Percentiles rank a stretch among this genome's conserved stretches.
These are phyloP conservation scores for Aspergillus diversus DNA, from an alignment of 495 filamentous ascomycete genomes.

Conservation along the genomic window DNA sequence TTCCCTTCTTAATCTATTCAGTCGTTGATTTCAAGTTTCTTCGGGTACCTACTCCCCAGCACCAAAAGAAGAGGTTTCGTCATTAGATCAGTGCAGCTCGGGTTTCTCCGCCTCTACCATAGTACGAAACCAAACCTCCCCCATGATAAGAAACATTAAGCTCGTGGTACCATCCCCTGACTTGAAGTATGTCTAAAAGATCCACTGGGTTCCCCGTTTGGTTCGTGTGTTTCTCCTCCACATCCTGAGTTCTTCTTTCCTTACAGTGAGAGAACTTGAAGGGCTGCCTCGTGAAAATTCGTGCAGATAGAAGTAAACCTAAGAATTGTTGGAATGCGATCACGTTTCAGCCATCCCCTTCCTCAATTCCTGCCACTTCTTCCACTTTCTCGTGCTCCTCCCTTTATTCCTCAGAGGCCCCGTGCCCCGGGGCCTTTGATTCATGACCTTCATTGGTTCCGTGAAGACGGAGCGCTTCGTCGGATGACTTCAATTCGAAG, in stretches of 20 bases:
- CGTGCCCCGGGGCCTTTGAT: constrained; percentile 21
- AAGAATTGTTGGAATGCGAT: constrained; percentile 12
- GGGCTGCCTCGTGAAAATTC: background rate
- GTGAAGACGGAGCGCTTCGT: background rate
- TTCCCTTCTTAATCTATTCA: background rate
- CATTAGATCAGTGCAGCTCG: background rate
- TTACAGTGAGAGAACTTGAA: no score
- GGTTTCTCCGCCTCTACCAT: no score
- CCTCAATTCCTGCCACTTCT: background rate
- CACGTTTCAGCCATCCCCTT: constrained; percentile 1
- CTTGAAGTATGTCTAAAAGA: no score
- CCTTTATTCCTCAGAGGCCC: constrained; percentile 3
- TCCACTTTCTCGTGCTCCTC: background rate
- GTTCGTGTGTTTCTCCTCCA: no score
- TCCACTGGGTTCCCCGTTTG: no score
- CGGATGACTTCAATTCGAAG: constrained; percentile 15
- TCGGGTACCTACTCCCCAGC: background rate
- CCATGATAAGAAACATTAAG: no score
- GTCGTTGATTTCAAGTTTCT: background rate
- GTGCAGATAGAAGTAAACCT: background rate
- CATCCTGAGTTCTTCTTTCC: no score
- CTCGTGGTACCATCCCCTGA: no score
- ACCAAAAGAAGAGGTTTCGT: background rate
- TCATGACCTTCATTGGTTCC: constrained; percentile 20
- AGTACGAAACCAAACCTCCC: no score